Conservation (phyloP, 164 flowering plant genomes). For the Vitis cinerea region DNA sequence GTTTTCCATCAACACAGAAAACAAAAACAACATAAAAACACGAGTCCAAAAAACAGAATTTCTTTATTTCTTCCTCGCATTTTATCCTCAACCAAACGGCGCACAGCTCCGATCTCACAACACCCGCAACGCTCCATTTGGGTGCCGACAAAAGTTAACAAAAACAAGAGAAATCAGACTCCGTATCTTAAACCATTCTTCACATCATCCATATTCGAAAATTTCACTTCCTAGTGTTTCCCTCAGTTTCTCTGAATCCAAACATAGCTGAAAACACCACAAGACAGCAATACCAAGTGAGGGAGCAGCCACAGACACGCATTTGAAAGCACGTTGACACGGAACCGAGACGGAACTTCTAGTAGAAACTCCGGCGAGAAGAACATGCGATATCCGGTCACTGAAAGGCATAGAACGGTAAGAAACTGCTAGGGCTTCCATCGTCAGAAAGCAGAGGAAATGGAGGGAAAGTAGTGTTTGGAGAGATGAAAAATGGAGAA, state of each 20-base stretch:
- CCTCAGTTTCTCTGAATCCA: not conserved
- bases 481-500: too few species aligned
- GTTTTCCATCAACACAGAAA: not conserved
- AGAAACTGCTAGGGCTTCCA: conserved; percentile 16
- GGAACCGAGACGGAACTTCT: conserved; percentile 9
- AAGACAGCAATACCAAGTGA: conserved; percentile 16
- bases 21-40: not conserved
- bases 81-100: too few species aligned
- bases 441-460: conserved; percentile 9
- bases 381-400: conserved; percentile 9
- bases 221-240: too few species aligned
- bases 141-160: too few species aligned
- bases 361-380: conserved; percentile 8
- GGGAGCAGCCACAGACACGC: conserved; percentile 18
- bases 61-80: too few species aligned
- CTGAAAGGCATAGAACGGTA: conserved; percentile 3
- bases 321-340: conserved; percentile 13
- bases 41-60: too few species aligned
- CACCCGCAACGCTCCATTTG: too few species aligned
- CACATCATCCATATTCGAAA: not conserved
- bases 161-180: not conserved
- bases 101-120: too few species aligned
- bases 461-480: not conserved
- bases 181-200: not conserved
- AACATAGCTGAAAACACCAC: not conserved